A percentile compares a stretch with the other conserved stretches of the same genome.
Conservation (phyloP, 1,139 yeast species). For the Candida glucosophila region DNA sequence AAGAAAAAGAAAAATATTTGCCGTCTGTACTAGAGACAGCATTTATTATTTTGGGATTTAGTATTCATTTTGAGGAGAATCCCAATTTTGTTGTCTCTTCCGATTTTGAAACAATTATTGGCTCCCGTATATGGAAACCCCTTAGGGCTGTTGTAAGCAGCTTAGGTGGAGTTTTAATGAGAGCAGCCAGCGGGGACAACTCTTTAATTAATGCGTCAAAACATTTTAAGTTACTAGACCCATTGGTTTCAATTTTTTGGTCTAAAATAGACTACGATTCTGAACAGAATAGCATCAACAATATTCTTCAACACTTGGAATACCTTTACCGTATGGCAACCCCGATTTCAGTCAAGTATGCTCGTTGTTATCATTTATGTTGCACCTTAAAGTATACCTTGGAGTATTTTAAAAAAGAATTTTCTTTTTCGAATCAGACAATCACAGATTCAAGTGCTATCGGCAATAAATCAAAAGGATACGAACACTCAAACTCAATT, state of each 20-base stretch:
- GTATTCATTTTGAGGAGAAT: constrained; percentile 8
- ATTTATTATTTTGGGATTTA: constrained; percentile 11
- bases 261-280: constrained; percentile 8
- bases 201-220: constrained; percentile 8
- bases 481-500: not conserved
- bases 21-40: constrained; percentile 11
- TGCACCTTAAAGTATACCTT: constrained; percentile 1
- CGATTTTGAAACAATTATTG: constrained; percentile 13
- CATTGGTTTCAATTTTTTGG: constrained; percentile 19
- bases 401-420: constrained; percentile 2
- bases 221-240: constrained; percentile 15
- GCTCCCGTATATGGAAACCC: constrained; percentile 8
- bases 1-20: constrained; percentile 8
- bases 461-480: not conserved
- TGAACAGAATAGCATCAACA: constrained; percentile 6
- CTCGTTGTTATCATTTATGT: constrained; percentile 2
- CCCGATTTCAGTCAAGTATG: constrained; percentile 1
- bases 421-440: constrained; percentile 2
- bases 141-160: constrained; percentile 7
- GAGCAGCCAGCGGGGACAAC: constrained; percentile 11
- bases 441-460: constrained; percentile 1
- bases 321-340: constrained; percentile 1
- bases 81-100: constrained; percentile 11
- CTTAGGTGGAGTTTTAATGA: constrained; percentile 3
- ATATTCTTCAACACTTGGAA: constrained; percentile 2